A percentile compares a stretch with the other conserved stretches of the same genome.
phyloP scores from a whole-genome alignment of 257 asterid genomes.

The Solanum phureja region DNA sequence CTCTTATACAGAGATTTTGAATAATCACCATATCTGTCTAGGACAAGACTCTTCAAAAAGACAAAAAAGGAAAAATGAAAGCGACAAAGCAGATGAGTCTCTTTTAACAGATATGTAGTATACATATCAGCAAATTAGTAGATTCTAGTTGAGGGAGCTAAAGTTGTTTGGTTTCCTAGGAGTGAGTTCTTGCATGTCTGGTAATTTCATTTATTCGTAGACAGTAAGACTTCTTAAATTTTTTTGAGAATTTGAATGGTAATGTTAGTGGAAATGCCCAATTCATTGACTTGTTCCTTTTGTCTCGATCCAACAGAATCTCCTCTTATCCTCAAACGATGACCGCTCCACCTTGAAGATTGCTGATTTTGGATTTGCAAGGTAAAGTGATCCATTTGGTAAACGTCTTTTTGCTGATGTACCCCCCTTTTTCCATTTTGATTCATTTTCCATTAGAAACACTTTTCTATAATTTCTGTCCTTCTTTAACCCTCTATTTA shows the following conservation, averaged over 20 bases:
- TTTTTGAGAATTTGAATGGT: not conserved
- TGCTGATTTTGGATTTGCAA: constrained; percentile 69
- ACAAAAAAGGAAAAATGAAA: not conserved
- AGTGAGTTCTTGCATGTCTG: not conserved
- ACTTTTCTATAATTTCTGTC: not conserved
- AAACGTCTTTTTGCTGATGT: not conserved
- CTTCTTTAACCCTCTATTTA: not conserved
- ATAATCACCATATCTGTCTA: not conserved
- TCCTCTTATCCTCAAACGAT: constrained; percentile 31
- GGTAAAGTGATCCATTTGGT: constrained; percentile 27
- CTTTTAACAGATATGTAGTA: not conserved
- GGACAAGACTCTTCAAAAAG: not conserved
- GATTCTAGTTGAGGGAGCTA: not conserved
- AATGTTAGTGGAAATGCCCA: not conserved
- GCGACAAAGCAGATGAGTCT: not conserved
- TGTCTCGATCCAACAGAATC: constrained; percentile 27
- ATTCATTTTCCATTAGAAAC: not conserved
- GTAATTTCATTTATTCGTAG: not conserved
- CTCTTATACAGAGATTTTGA: not conserved
- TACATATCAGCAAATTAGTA: not conserved
- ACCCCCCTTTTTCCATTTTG: not conserved
- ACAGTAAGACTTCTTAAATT: not conserved
- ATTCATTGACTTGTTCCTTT: not conserved
- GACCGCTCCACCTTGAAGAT: constrained; percentile 35
- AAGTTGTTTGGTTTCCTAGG: not conserved